Evolutionary conservation across 2,329 filamentous ascomycete genomes (phyloP), one percentile per base, ranked within the genome.

Genomic region (Cladobotryum mycophilum): DNA sequence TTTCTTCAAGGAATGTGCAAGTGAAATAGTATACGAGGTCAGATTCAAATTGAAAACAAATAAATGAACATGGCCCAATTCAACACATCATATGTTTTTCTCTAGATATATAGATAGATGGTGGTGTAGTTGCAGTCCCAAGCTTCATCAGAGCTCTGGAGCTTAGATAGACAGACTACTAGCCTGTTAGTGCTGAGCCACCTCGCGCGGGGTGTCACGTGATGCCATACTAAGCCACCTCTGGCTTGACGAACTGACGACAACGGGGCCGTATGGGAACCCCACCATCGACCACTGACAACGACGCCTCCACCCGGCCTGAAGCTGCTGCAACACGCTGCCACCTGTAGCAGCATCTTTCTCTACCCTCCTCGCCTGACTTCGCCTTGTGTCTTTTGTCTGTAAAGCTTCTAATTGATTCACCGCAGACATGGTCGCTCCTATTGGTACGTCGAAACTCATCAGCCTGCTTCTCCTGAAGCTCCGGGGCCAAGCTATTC

Each of bases 391-490:
- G 13, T 14, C 5, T 41, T n/a, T 20, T n/a, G 15, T 41, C 22
- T 17, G 17, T 38, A 2, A 25, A 22, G 45, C 34, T 41, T 43
- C 48, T 36, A 41, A 56, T 45, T 52, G 56, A 55, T 55, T 56
- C 57, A 55, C 60, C 55, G 59, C 60, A 58, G 69, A 67, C 51
- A 80, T 80, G 78, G 72, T 70, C 57, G 71, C 76, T 58, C 77
- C 78, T 61, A 81, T 81, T 69, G 76, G 76, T 79, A 71, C 62
- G 73, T 68, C 22, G 25, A 44, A 30, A 4, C 11, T 54, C 54
- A 47, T 48, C 18, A 48, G 52, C 38, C 38, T 35, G 33, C 47
- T 56, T 53, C 43, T 42, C 41, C 17, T 34, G 37, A 42, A 30
- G 4, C 46, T n/a, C 17, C 35, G 20, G 15, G 13, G 12, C 8